Percentiles rank a stretch among this genome's conserved stretches.
Evolutionary conservation across 208 protist species (phyloP).

Genomic region (Acanthamoeba healyi): DNA sequence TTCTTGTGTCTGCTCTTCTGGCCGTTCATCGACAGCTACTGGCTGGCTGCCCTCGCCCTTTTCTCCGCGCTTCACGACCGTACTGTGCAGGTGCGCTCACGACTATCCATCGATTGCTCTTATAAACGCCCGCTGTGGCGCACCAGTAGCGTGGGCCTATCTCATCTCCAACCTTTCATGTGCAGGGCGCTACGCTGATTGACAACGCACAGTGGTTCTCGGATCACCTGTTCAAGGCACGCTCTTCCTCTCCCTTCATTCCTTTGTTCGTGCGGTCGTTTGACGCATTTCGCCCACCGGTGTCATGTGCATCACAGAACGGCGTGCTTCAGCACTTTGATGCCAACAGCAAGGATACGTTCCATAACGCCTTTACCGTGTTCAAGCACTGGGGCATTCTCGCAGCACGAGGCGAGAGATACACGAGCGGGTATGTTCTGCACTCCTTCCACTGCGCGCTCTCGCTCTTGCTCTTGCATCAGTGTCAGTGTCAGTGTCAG

Average conservation of each 20-base stretch:
- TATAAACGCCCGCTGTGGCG: too few species aligned
- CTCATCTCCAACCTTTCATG: neutral
- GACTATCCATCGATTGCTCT: too few species aligned
- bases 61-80: constrained; percentile 68
- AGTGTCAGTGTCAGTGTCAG: too few species aligned
- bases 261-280: neutral
- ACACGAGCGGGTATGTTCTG: neutral
- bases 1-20: constrained; percentile 76
- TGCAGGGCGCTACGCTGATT: neutral
- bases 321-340: constrained; percentile 68
- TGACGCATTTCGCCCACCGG: neutral
- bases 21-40: constrained; percentile 77
- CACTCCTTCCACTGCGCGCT: too few species aligned
- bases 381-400: constrained; percentile 67
- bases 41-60: constrained; percentile 51
- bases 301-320: neutral
- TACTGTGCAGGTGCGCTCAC: constrained; percentile 29
- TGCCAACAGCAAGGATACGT: constrained; percentile 67
- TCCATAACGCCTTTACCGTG: constrained; percentile 61
- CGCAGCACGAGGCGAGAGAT: neutral
- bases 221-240: constrained; percentile 72
- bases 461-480: too few species aligned
- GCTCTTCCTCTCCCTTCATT: neutral
- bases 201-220: constrained; percentile 73
- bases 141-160: neutral